These are phyloP conservation scores for Aureobasidium melanogenum DNA, from an alignment of 2,329 filamentous ascomycete species.

Conservation along the genomic window DNA sequence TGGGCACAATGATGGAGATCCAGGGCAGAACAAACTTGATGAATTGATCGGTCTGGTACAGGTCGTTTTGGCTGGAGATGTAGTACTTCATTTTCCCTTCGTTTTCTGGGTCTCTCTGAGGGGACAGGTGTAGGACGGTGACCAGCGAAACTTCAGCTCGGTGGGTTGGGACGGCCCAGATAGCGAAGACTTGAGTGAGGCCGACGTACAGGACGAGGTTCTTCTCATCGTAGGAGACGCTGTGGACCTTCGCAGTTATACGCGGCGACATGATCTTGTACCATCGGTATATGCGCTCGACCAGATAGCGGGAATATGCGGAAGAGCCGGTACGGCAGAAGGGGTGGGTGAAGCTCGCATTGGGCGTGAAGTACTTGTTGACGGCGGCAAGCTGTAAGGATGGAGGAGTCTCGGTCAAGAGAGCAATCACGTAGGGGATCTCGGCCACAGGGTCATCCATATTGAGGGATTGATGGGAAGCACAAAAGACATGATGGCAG, in stretches of 20 bases:
- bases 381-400: conserved; percentile 57
- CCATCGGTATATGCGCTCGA: conserved; percentile 68
- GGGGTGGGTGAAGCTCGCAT: conserved; percentile 68
- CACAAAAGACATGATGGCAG: background rate
- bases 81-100: conserved; percentile 48
- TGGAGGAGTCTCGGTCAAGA: conserved; percentile 59
- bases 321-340: conserved; percentile 60
- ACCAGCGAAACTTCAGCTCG: conserved; percentile 38
- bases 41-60: conserved; percentile 70
- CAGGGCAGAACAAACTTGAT: conserved; percentile 61
- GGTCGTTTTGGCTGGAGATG: conserved; percentile 68
- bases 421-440: conserved; percentile 56
- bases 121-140: conserved; percentile 23
- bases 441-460: conserved; percentile 40
- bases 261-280: conserved; percentile 74
- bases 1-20: conserved; percentile 44
- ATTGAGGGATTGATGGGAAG: background rate
- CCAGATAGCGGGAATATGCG: conserved; percentile 55
- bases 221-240: conserved; percentile 59
- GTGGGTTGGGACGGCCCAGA: conserved; percentile 73
- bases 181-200: conserved; percentile 64
- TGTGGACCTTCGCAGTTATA: conserved; percentile 59
- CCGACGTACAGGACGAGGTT: conserved; percentile 63
- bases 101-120: background rate
- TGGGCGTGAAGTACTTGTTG: conserved; percentile 61